Evolutionary conservation across 306 rosid genomes (phyloP).

Genomic region (Lablab purpureus): DNA sequence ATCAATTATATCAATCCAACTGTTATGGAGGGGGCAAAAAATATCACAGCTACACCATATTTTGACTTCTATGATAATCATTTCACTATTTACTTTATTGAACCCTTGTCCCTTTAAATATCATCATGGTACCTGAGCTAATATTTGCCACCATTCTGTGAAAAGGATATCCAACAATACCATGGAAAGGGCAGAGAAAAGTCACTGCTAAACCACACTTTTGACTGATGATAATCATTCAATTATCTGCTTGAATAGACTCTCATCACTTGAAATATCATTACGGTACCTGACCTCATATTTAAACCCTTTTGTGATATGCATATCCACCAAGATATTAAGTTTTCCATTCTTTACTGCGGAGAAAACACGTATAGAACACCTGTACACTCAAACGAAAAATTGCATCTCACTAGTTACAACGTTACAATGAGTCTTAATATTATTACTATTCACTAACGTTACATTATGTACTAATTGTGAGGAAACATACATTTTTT

Average conservation of each 20-base stretch:
- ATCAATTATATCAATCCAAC: neutral
- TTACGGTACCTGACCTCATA: constrained; percentile 12
- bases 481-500: constrained; percentile 15
- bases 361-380: neutral
- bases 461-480: constrained; percentile 27
- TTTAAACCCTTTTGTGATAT: constrained; percentile 3
- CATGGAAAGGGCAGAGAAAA: neutral
- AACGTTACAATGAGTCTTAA: neutral
- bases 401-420: neutral
- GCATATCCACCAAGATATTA: neutral
- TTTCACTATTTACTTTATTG: neutral
- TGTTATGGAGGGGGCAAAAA: neutral
- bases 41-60: neutral
- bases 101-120: neutral
- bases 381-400: neutral
- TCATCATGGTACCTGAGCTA: constrained; percentile 3
- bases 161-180: neutral
- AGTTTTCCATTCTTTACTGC: neutral
- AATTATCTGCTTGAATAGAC: constrained; percentile 17
- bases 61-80: neutral
- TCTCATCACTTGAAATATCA: constrained; percentile 23
- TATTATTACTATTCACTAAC: constrained; percentile 10
- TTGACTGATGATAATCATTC: neutral
- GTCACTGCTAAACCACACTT: neutral
- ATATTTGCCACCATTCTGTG: constrained; percentile 8